Percentiles rank a stretch among this genome's conserved stretches.
phyloP scores from a whole-genome alignment of 768 basidiomycete species.

The Termitomyces sp. region DNA sequence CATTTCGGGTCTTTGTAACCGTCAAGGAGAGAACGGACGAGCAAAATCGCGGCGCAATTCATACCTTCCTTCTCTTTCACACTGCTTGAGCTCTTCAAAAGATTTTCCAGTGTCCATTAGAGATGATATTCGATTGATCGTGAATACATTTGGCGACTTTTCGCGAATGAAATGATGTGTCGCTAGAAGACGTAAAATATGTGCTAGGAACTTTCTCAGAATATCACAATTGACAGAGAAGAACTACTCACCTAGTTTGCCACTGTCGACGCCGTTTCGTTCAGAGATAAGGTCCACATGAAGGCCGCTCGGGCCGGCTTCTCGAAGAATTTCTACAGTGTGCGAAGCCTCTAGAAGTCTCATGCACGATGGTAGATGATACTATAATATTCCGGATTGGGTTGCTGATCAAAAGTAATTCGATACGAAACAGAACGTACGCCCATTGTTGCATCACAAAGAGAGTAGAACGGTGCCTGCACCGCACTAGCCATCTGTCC shows the following conservation, averaged over 20 bases:
- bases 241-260: slow-evolving; percentile 42
- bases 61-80: slow-evolving; percentile 25
- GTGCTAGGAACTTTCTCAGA: slow-evolving; percentile 36
- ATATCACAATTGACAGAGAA: background rate
- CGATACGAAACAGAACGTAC: slow-evolving; percentile 32
- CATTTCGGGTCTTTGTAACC: slow-evolving; percentile 38
- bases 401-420: background rate
- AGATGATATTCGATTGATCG: slow-evolving; percentile 64
- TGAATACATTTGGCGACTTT: slow-evolving; percentile 63
- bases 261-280: slow-evolving; percentile 36
- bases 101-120: slow-evolving; percentile 63
- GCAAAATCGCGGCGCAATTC: background rate
- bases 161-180: slow-evolving; percentile 75
- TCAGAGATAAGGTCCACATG: slow-evolving; percentile 43
- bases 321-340: slow-evolving; percentile 62
- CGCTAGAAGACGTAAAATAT: slow-evolving; percentile 68
- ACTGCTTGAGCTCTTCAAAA: slow-evolving; percentile 35
- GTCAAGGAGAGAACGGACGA: slow-evolving; percentile 5
- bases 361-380: slow-evolving; percentile 70
- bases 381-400: slow-evolving; percentile 31
- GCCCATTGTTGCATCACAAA: slow-evolving; percentile 69
- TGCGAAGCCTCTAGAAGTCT: slow-evolving; percentile 70
- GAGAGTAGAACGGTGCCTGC: slow-evolving; percentile 61
- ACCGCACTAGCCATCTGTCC: slow-evolving; percentile 62
- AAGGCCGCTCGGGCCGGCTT: slow-evolving; percentile 48